Evolutionary conservation across 345 rosid genomes (phyloP).

Genomic region (Dipteronia dyeriana): DNA sequence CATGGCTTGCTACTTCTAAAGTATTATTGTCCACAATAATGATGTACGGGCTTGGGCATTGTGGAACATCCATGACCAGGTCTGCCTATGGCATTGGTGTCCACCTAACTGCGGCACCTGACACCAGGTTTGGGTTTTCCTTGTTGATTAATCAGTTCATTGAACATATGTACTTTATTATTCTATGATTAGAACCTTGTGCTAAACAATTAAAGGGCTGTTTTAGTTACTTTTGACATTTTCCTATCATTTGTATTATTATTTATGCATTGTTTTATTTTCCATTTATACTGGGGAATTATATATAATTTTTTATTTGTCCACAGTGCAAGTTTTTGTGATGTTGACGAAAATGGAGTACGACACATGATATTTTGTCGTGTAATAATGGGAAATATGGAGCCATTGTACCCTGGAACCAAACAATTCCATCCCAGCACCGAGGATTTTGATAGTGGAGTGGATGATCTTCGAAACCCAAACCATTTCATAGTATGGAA

Average conservation of each 20-base stretch:
- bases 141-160: background rate
- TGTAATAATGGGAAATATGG: slow-evolving; percentile 90
- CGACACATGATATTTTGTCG: slow-evolving; percentile 70
- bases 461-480: slow-evolving; percentile 72
- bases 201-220: background rate
- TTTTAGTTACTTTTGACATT: background rate
- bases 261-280: slow-evolving; percentile 1
- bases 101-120: slow-evolving; percentile 64
- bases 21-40: slow-evolving; percentile 40
- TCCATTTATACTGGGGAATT: slow-evolving; percentile 3
- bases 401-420: slow-evolving; percentile 59
- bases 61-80: slow-evolving; percentile 52
- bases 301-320: slow-evolving; percentile 27
- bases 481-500: slow-evolving; percentile 68
- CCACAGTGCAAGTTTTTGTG: slow-evolving; percentile 78
- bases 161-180: background rate
- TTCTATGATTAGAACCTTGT: background rate
- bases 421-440: slow-evolving; percentile 63
- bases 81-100: slow-evolving; percentile 71
- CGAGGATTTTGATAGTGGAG: slow-evolving; percentile 76
- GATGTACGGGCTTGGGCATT: slow-evolving; percentile 69
- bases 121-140: slow-evolving; percentile 54
- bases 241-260: background rate
- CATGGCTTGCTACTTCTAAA: slow-evolving; percentile 86
- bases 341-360: slow-evolving; percentile 84